A percentile compares a stretch with the other conserved stretches of the same genome.
Evolutionary conservation across 345 rosid species (phyloP).

Genomic region (Firmiana major): DNA sequence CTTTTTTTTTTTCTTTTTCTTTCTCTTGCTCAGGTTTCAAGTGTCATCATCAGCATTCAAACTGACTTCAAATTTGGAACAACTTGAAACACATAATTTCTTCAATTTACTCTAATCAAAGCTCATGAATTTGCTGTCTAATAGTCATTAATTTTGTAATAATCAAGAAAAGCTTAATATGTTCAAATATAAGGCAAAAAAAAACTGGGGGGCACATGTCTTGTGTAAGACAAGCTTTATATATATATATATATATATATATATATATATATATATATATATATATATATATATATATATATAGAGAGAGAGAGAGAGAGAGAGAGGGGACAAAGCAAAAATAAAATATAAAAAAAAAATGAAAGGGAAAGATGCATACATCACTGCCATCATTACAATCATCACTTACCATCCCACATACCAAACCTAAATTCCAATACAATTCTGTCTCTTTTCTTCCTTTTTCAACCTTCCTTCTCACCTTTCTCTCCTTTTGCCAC

Average conservation of each 20-base stretch:
- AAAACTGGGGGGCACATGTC: not conserved
- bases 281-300: not conserved
- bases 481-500: conserved; percentile 30
- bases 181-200: not conserved
- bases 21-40: not conserved
- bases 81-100: not conserved
- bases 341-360: conserved; percentile 5
- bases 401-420: conserved; percentile 18
- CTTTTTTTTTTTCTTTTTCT: not conserved
- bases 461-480: conserved; percentile 25
- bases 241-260: not conserved
- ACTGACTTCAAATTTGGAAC: not conserved
- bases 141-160: not conserved
- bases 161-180: not conserved
- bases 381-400: conserved; percentile 40
- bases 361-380: conserved; percentile 9
- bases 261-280: not conserved
- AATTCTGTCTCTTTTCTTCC: conserved; percentile 21
- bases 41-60: not conserved
- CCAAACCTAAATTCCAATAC: conserved; percentile 30
- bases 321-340: not conserved
- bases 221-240: not conserved
- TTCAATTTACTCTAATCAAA: not conserved
- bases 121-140: not conserved
- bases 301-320: too few species aligned